Percentiles rank a stretch among this genome's conserved stretches.
Evolutionary conservation across 108 stramenopile genomes (phyloP).

Genomic region (Ochromonas danica): DNA sequence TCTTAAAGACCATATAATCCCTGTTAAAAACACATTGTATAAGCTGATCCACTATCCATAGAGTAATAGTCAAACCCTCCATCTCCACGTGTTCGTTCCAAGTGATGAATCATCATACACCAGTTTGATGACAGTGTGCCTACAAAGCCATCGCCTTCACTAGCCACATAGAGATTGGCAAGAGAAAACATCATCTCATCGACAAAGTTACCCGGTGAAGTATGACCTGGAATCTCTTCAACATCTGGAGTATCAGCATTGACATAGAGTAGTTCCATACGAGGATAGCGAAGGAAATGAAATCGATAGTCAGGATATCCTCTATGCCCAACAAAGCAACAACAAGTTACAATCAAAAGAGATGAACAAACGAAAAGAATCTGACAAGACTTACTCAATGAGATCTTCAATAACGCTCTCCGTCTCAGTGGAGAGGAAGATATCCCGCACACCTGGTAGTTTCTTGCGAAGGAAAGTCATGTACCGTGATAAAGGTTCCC

Average conservation of each 20-base stretch:
- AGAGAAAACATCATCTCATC: slow-evolving; percentile 7
- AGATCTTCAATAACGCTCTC: not conserved
- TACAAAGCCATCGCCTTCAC: slow-evolving; percentile 7
- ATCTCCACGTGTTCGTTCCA: slow-evolving; percentile 25
- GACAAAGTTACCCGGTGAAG: not conserved
- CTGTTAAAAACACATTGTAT: slow-evolving; percentile 23
- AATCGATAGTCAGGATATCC: slow-evolving; percentile 10
- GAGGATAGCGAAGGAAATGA: not conserved
- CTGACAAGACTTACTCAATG: not conserved
- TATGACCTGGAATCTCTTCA: not conserved
- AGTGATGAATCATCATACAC: not conserved
- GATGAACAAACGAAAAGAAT: not conserved
- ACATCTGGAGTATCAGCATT: not conserved
- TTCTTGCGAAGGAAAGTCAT: not conserved
- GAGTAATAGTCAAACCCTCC: slow-evolving; percentile 12
- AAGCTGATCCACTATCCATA: slow-evolving; percentile 16
- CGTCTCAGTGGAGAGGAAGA: slow-evolving; percentile 33
- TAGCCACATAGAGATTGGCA: slow-evolving; percentile 18
- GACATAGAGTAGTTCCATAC: not conserved
- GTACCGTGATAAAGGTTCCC: not conserved
- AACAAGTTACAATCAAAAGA: not conserved
- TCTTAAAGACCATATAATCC: no score
- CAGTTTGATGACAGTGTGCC: slow-evolving; percentile 35
- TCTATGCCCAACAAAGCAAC: not conserved
- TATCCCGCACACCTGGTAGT: not conserved